Evolutionary conservation across 2,329 filamentous ascomycete genomes (phyloP).

Genomic region (Penicillium sp.): DNA sequence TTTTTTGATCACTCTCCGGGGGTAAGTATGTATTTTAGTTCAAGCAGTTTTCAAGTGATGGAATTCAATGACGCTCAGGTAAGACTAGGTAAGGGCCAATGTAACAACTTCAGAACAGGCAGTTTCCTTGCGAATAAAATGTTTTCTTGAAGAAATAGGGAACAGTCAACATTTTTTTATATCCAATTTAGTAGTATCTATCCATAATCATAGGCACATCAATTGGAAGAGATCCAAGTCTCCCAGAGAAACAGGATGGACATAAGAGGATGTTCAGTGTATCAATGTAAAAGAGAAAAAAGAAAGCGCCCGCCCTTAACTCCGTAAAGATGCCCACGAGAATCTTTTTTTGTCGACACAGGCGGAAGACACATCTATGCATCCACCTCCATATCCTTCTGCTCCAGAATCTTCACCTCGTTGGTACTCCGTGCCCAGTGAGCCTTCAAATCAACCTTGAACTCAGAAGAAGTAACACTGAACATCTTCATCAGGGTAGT

Average conservation of each 20-base stretch:
- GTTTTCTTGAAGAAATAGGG: not conserved
- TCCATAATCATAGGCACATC: constrained; percentile 37
- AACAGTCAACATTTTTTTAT: constrained; percentile 10
- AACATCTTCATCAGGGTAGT: constrained; percentile 94
- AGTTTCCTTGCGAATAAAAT: constrained; percentile 11
- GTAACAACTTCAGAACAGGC: constrained; percentile 27
- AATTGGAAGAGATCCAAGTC: constrained; percentile 18
- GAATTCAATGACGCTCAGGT: constrained; percentile 32
- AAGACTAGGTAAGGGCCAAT: constrained; percentile 46
- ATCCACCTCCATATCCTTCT: constrained; percentile 47
- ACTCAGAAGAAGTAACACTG: constrained; percentile 85
- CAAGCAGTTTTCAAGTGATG: constrained; percentile 23
- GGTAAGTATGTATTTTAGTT: constrained; percentile 50
- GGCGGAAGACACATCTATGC: constrained; percentile 20
- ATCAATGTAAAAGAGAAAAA: constrained; percentile 20
- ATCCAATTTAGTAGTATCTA: constrained; percentile 26
- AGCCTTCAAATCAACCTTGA: constrained; percentile 77
- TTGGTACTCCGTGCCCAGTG: constrained; percentile 49
- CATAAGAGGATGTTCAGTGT: constrained; percentile 23
- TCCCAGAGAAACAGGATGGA: constrained; percentile 15
- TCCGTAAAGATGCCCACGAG: constrained; percentile 39
- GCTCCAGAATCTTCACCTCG: constrained; percentile 42
- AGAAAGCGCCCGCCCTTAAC: constrained; percentile 37
- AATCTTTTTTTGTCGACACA: constrained; percentile 24
- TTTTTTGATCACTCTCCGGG: constrained; percentile 12